These are phyloP conservation scores for Yarrowia divulgata DNA, from an alignment of 805 yeast genomes.

Conservation along the genomic window DNA sequence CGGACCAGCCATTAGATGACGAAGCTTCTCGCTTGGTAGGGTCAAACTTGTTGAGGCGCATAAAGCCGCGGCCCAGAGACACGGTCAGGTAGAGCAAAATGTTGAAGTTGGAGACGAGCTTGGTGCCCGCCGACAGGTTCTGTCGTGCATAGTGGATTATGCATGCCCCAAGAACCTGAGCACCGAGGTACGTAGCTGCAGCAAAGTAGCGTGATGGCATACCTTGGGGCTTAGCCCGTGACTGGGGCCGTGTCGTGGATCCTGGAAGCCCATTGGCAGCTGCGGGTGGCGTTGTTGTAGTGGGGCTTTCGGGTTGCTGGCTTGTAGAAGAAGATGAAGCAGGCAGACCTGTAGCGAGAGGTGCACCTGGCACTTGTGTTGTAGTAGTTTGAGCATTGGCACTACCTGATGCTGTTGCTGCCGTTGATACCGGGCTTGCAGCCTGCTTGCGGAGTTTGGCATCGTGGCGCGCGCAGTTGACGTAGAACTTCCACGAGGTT, in stretches of 20 bases:
- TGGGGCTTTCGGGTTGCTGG: neutral
- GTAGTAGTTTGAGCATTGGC: slow-evolving; percentile 3
- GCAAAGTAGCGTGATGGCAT: slow-evolving; percentile 28
- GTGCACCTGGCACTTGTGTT: slow-evolving; percentile 11
- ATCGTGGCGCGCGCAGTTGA: slow-evolving; percentile 35
- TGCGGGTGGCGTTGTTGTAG: slow-evolving; percentile 12
- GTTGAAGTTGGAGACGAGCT: slow-evolving; percentile 43
- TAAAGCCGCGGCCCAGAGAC: slow-evolving; percentile 42
- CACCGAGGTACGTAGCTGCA: slow-evolving; percentile 39
- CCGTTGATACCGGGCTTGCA: neutral
- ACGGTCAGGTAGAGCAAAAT: slow-evolving; percentile 43
- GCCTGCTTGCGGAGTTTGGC: neutral
- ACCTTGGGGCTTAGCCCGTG: neutral
- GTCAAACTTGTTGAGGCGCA: slow-evolving; percentile 39
- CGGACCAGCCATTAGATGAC: slow-evolving; percentile 16
- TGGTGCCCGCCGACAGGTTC: slow-evolving; percentile 42
- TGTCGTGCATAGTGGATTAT: slow-evolving; percentile 41
- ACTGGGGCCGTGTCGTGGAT: neutral
- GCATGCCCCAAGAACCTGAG: slow-evolving; percentile 44
- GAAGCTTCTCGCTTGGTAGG: slow-evolving; percentile 10
- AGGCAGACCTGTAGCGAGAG: neutral
- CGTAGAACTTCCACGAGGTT: slow-evolving; percentile 44
- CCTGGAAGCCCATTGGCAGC: neutral
- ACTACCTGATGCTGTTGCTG: neutral
- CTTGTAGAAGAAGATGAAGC: slow-evolving; percentile 1